Base-by-base conservation (phyloP, 805 yeast genomes). In the Starmerella cellae region DNA sequence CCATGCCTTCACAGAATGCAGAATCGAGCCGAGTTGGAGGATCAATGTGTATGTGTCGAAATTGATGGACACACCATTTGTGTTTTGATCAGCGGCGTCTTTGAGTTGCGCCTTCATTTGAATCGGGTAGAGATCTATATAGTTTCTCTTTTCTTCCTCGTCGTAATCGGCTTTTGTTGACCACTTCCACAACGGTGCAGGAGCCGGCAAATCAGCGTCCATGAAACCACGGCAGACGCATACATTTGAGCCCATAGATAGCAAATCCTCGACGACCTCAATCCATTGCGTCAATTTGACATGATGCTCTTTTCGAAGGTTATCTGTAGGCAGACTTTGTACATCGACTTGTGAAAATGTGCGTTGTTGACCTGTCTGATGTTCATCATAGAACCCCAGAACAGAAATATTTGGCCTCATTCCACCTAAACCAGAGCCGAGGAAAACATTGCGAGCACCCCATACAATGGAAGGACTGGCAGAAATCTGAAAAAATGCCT, bases 341-440 rank as follows among this genome's bases (percentile, higher is more conserved):
- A 65, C 56, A 28, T 64, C 62, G 13, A 66, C 46, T 10, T 36
- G 32, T 8, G 31, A n/a, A 3, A 50, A 48, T 34, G 56, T 51
- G 2, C 51, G 48, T 19, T 38, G 44, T 29, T 49, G 52, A 13
- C 54, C 53, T 16, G 41, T 24, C 20, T 48, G 39, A 5, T 30
- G 22, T 46, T 79, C 66, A 56, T 88, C 94, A 52, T 79, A 82
- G 55, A 85, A 85, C 0, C 97, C 97, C 26, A 91, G 47, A 0
- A 91, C 93, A 0, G 95, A 83, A 40, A 91, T 87, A 57, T 91
- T 91, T 2, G 98, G 98, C 54, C 75, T 79, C 98, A 91, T 91
- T 11, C 95, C 96, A 6, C 99, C 99, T n/a, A 91, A 66, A 0
- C 99, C 99, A 2, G 94, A 81, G 0, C 96, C 96, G 46, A 88